Evolutionary conservation across 192 early-diverging fungal species (phyloP).

Genomic region (Podila verticillata): DNA sequence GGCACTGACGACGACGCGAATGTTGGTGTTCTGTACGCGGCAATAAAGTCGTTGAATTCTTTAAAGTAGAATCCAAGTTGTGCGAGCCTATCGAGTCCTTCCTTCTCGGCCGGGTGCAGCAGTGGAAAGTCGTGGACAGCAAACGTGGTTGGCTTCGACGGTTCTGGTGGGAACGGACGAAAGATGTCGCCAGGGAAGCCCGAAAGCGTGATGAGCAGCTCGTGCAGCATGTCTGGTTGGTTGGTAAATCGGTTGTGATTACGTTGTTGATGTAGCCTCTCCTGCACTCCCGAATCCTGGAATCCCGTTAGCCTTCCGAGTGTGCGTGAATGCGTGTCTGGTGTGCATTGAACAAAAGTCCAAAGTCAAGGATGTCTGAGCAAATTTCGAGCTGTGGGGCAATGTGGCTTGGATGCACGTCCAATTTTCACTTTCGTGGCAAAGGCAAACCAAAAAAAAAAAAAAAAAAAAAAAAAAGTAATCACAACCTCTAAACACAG

Average conservation of each 20-base stretch:
- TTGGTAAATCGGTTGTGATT: not conserved
- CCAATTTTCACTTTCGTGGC: not conserved
- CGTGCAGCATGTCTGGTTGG: slow-evolving; percentile 68
- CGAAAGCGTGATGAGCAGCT: slow-evolving; percentile 71
- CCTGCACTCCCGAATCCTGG: no score
- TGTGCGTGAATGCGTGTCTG: no score
- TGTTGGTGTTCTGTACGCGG: slow-evolving; percentile 4
- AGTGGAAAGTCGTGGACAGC: slow-evolving; percentile 70
- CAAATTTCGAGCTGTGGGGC: not conserved
- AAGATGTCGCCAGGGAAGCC: slow-evolving; percentile 78
- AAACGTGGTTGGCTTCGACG: slow-evolving; percentile 57
- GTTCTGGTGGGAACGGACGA: slow-evolving; percentile 57
- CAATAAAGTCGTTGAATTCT: slow-evolving; percentile 55
- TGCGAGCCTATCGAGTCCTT: slow-evolving; percentile 65
- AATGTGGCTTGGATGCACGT: not conserved
- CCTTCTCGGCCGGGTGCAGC: slow-evolving; percentile 71
- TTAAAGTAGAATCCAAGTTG: slow-evolving; percentile 64
- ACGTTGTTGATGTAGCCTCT: not conserved
- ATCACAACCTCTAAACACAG: not conserved
- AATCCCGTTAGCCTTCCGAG: no score
- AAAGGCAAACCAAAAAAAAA: not conserved
- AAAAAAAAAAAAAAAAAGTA: not conserved
- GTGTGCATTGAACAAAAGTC: no score
- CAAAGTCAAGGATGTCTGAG: no score
- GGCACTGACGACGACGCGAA: not conserved